Percentiles rank a stretch among this genome's conserved stretches.
Conservation (phyloP, 225 moss, liverwort and hornwort species). For the Pseudisothecium myosuroides region DNA sequence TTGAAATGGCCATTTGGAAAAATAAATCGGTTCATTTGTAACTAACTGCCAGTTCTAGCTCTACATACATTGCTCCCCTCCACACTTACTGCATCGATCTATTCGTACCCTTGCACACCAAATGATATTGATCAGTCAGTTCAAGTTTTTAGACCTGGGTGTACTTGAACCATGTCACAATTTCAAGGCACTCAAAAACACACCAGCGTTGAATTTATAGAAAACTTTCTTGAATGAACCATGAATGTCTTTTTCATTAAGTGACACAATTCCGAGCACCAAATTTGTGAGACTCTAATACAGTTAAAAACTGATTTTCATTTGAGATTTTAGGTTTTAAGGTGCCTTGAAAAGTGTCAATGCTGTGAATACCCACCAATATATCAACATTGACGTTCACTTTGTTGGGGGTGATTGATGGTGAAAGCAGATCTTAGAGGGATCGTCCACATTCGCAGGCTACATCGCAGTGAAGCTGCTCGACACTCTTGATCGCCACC, state of each 20-base stretch:
- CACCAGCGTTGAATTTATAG: background rate
- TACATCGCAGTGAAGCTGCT: constrained; percentile 58
- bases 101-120: too few species aligned
- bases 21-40: background rate
- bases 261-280: background rate
- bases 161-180: background rate
- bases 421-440: constrained; percentile 42
- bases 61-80: background rate
- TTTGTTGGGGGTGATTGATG: background rate
- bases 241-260: too few species aligned
- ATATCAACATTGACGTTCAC: background rate
- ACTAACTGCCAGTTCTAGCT: background rate
- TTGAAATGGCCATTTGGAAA: too few species aligned
- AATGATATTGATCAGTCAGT: background rate
- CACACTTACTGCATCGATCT: background rate
- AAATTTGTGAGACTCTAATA: too few species aligned
- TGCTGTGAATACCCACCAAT: background rate
- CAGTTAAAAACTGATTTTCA: too few species aligned
- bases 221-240: background rate
- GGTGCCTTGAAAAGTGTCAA: background rate
- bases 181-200: too few species aligned
- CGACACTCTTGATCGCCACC: constrained; percentile 46
- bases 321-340: background rate
- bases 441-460: constrained; percentile 53
- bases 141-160: background rate